These are phyloP conservation scores for Magnusiomyces fungicola DNA, from an alignment of 1,139 yeast genomes.

Conservation along the genomic window DNA sequence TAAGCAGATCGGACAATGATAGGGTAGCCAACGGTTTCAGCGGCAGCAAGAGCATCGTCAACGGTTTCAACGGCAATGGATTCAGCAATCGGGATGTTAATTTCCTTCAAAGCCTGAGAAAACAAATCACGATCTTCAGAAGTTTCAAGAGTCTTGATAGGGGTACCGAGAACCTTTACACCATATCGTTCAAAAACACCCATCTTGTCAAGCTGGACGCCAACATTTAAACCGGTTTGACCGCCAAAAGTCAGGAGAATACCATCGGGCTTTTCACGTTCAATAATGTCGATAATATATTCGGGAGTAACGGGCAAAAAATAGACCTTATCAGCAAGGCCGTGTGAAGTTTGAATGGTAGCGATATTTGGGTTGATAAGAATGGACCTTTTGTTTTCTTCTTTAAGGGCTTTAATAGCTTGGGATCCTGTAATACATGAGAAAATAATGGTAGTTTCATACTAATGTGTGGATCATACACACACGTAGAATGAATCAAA, in stretches of 20 bases:
- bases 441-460: not conserved
- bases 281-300: slow-evolving; percentile 86
- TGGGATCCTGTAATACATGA: slow-evolving; percentile 44
- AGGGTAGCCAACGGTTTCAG: slow-evolving; percentile 83
- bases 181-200: slow-evolving; percentile 88
- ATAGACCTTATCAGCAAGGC: slow-evolving; percentile 95
- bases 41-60: slow-evolving; percentile 88
- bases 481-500: too few relatives aligned
- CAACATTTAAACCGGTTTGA: slow-evolving; percentile 94
- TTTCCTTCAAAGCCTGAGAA: slow-evolving; percentile 89
- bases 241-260: slow-evolving; percentile 95
- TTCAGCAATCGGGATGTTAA: slow-evolving; percentile 91
- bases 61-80: slow-evolving; percentile 91
- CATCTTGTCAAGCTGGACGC: slow-evolving; percentile 87
- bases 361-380: slow-evolving; percentile 97
- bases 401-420: slow-evolving; percentile 70
- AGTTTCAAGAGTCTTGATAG: slow-evolving; percentile 88
- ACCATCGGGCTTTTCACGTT: slow-evolving; percentile 94
- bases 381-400: slow-evolving; percentile 93
- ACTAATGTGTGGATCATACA: too few relatives aligned
- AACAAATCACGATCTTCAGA: slow-evolving; percentile 97
- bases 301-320: slow-evolving; percentile 97
- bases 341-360: slow-evolving; percentile 96
- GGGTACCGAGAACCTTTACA: slow-evolving; percentile 94
- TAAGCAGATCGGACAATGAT: slow-evolving; percentile 96